Percentiles rank a stretch among this genome's conserved stretches.
Evolutionary conservation across 768 basidiomycete species (phyloP).

Genomic region (Mycena capillaripes): DNA sequence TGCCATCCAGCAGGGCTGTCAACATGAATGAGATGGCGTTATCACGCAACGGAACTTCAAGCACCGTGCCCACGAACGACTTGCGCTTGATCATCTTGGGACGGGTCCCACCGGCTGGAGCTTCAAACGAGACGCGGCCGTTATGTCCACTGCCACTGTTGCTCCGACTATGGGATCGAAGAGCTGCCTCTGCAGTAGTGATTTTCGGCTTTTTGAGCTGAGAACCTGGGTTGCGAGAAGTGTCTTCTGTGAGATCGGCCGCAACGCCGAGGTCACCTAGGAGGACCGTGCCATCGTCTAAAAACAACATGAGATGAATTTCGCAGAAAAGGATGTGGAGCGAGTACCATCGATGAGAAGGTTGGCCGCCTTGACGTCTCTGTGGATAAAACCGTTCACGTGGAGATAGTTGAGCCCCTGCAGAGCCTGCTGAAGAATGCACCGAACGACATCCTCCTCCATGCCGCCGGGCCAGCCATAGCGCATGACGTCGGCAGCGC

Average conservation of each 20-base stretch:
- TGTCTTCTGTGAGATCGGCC: slow-evolving; percentile 82
- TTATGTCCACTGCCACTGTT: slow-evolving; percentile 28
- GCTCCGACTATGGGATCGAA: slow-evolving; percentile 43
- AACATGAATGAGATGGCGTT: not conserved
- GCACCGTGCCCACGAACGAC: slow-evolving; percentile 92
- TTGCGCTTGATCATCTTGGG: slow-evolving; percentile 82
- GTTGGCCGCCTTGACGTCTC: slow-evolving; percentile 96
- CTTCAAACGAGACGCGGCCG: slow-evolving; percentile 52
- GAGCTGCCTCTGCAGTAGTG: slow-evolving; percentile 48
- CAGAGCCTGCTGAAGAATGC: slow-evolving; percentile 87
- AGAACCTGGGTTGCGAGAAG: slow-evolving; percentile 47
- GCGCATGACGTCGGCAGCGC: slow-evolving; percentile 86
- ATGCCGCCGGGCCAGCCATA: slow-evolving; percentile 92
- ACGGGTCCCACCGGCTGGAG: slow-evolving; percentile 44
- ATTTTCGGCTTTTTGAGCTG: slow-evolving; percentile 44
- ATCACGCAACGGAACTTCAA: slow-evolving; percentile 38
- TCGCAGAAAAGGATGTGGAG: not conserved
- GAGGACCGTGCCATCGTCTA: slow-evolving; percentile 88
- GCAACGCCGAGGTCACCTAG: slow-evolving; percentile 95
- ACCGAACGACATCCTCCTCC: slow-evolving; percentile 90
- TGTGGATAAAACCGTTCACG: slow-evolving; percentile 90
- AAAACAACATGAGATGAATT: not conserved
- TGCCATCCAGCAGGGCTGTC: slow-evolving; percentile 95
- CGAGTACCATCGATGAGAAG: slow-evolving; percentile 76
- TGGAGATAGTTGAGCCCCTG: slow-evolving; percentile 94